Evolutionary conservation across 176 grass and related monocot species (phyloP).

Genomic region (Oropetium thomaeum): DNA sequence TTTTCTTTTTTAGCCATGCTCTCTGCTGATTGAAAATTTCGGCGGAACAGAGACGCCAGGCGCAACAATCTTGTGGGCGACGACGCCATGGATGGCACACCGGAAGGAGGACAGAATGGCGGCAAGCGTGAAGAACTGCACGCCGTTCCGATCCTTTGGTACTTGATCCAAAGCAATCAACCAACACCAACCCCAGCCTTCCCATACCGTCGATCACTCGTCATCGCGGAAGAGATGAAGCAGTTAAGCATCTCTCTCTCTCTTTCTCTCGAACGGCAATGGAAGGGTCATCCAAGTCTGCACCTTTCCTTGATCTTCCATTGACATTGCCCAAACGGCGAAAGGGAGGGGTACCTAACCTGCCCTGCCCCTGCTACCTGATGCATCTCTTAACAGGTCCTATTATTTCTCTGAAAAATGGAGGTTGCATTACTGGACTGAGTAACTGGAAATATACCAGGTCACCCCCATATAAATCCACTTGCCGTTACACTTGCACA

Average conservation of each 20-base stretch:
- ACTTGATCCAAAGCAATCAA: conserved; percentile 15
- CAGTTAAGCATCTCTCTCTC: background rate
- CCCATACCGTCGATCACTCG: background rate
- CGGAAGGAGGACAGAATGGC: conserved; percentile 25
- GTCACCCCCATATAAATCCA: background rate
- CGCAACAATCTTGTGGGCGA: conserved; percentile 28
- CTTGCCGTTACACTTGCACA: conserved; percentile 5
- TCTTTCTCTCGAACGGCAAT: background rate
- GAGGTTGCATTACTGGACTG: background rate
- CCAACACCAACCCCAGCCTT: too few species aligned
- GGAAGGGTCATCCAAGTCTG: background rate
- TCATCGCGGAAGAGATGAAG: background rate
- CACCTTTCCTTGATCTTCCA: background rate
- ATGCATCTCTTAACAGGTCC: background rate
- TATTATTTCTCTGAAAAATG: background rate
- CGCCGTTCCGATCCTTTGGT: background rate
- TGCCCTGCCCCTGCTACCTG: background rate
- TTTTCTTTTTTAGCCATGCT: background rate
- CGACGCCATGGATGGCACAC: conserved; percentile 21
- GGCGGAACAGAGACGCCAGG: background rate
- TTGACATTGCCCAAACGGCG: conserved; percentile 19
- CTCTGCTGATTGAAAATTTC: background rate
- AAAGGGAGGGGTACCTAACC: conserved; percentile 31
- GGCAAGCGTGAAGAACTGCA: conserved; percentile 1
- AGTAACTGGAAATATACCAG: background rate